phyloP scores from a whole-genome alignment of 129 eudicot genomes.

The Artemisia tridentata region DNA sequence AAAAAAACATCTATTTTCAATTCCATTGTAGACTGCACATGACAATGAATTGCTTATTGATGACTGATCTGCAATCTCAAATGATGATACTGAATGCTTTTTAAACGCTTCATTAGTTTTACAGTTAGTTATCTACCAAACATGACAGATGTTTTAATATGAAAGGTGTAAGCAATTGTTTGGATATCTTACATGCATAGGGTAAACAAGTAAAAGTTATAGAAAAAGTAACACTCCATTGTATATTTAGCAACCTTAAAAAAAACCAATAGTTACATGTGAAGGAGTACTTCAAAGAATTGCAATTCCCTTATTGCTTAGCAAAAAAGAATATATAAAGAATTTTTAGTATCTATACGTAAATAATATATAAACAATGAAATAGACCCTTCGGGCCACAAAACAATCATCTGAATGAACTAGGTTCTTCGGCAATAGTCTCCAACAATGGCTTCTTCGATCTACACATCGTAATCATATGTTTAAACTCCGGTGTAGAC shows the following conservation, averaged over 20 bases:
- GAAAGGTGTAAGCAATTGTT: not conserved
- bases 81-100: too few species aligned
- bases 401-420: conserved; percentile 40
- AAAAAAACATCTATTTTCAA: too few species aligned
- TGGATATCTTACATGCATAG: not conserved
- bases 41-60: too few species aligned
- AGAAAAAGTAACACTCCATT: conserved; percentile 30
- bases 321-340: conserved; percentile 32
- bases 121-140: too few species aligned
- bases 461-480: conserved; percentile 67
- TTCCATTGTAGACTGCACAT: too few species aligned
- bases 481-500: conserved; percentile 59
- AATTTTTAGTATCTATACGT: conserved; percentile 12
- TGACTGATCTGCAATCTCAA: too few species aligned
- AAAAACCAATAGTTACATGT: conserved; percentile 37
- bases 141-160: too few species aligned
- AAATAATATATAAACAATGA: not conserved
- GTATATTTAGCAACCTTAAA: conserved; percentile 35
- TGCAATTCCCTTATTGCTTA: conserved; percentile 24
- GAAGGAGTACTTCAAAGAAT: conserved; percentile 31
- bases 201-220: not conserved
- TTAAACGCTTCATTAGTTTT: too few species aligned
- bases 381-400: conserved; percentile 21
- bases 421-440: conserved; percentile 84
- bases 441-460: conserved; percentile 94